Percentiles rank a stretch among this genome's conserved stretches.
Evolutionary conservation across 148 eudicot species (phyloP).

Genomic region (Rhododendron simsii): DNA sequence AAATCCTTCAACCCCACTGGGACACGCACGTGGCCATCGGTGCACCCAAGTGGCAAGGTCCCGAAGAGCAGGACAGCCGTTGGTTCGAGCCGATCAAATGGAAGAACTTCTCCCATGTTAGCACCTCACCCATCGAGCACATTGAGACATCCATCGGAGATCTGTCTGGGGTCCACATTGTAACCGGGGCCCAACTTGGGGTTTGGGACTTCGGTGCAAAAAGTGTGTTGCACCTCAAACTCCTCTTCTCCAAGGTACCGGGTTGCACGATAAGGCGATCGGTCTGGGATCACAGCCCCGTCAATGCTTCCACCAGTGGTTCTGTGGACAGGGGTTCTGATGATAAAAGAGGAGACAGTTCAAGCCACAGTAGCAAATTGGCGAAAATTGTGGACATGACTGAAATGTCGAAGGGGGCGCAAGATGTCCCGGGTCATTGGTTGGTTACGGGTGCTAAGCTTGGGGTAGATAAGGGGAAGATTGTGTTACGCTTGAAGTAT

Average conservation of each 20-base stretch:
- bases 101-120: constrained; percentile 96
- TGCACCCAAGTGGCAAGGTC: constrained; percentile 96
- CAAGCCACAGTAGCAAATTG: constrained; percentile 48
- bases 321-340: constrained; percentile 28
- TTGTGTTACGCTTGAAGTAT: constrained; percentile 75
- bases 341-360: constrained; percentile 41
- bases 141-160: constrained; percentile 85
- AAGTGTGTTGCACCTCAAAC: constrained; percentile 87
- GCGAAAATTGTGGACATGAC: constrained; percentile 80
- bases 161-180: constrained; percentile 93
- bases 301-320: constrained; percentile 34
- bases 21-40: constrained; percentile 93
- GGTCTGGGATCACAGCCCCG: constrained; percentile 95
- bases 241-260: constrained; percentile 91
- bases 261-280: constrained; percentile 93
- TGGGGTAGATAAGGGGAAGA: constrained; percentile 89
- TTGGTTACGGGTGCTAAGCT: constrained; percentile 94
- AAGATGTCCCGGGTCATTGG: constrained; percentile 98
- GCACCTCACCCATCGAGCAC: constrained; percentile 92
- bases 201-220: constrained; percentile 95
- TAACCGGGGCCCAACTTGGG: constrained; percentile 95
- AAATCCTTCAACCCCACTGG: constrained; percentile 97
- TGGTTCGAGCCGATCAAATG: constrained; percentile 99
- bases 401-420: constrained; percentile 90
- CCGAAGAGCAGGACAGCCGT: constrained; percentile 98